Evolutionary conservation across 345 rosid genomes (phyloP).

Genomic region (Melaleuca alternifolia): DNA sequence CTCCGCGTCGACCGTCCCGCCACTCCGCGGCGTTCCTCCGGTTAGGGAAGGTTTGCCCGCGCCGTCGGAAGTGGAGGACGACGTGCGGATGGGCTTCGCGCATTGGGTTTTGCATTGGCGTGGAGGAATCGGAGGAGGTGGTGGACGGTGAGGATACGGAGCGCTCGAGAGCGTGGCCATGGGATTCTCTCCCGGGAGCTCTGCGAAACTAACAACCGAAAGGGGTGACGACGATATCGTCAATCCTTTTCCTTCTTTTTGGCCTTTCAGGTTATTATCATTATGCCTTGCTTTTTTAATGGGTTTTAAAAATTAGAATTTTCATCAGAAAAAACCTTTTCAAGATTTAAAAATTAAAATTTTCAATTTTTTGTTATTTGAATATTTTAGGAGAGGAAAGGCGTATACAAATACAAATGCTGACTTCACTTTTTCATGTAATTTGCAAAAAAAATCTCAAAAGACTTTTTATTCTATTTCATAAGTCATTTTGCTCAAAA

Average conservation of each 20-base stretch:
- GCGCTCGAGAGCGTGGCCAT: conserved; percentile 26
- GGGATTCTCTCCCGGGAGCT: neutral
- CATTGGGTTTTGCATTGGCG: neutral
- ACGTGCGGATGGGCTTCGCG: neutral
- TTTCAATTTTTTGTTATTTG: neutral
- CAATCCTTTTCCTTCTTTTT: neutral
- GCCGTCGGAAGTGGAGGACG: neutral
- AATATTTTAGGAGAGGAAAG: neutral
- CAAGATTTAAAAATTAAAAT: neutral
- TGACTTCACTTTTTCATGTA: neutral
- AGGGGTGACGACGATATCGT: neutral
- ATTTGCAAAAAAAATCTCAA: no score
- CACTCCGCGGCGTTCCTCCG: conserved; percentile 8
- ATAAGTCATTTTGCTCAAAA: no score
- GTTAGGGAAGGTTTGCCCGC: neutral
- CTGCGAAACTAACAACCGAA: neutral
- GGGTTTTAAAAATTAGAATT: neutral
- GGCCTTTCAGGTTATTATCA: neutral
- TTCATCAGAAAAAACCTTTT: rapidly evolving
- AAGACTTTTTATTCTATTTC: no score
- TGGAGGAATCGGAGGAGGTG: neutral
- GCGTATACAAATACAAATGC: neutral
- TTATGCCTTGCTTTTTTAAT: neutral
- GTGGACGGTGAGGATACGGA: neutral
- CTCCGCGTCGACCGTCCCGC: conserved; percentile 18